A percentile compares a stretch with the other conserved stretches of the same genome.
phyloP scores from a whole-genome alignment of 805 yeast genomes.

The Wickerhamiella cacticola region DNA sequence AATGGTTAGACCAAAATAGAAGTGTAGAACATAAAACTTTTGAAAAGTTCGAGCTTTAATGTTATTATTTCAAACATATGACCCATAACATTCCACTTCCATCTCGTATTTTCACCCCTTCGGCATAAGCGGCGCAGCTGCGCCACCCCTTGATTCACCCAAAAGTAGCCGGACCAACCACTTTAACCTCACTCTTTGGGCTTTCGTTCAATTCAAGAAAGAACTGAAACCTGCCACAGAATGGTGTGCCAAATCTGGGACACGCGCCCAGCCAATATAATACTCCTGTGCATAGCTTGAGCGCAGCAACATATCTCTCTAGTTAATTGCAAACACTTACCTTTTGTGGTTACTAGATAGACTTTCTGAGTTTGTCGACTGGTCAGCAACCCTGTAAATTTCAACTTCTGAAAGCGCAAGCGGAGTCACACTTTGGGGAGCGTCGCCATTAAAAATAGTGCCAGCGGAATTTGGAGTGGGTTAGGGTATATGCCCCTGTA shows the following conservation, averaged over 20 bases:
- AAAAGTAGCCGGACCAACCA: not conserved
- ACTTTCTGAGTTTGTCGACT: not conserved
- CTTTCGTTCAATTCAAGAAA: not conserved
- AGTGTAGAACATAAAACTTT: not conserved
- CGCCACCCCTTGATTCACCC: slow-evolving; percentile 3
- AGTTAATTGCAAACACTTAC: slow-evolving; percentile 2
- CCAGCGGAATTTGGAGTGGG: slow-evolving; percentile 5
- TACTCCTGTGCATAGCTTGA: slow-evolving; percentile 6
- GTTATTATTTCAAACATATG: not conserved
- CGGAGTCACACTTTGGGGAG: not conserved
- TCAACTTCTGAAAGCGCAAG: not conserved
- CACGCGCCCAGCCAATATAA: slow-evolving; percentile 4
- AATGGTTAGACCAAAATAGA: not conserved
- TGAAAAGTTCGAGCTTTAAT: not conserved
- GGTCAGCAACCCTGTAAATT: not conserved
- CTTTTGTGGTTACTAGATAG: not conserved
- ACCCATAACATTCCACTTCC: not conserved
- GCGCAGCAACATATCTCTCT: slow-evolving; percentile 3
- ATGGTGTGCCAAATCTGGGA: not conserved
- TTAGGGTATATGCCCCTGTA: slow-evolving; percentile 1
- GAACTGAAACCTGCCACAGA: slow-evolving; percentile 4
- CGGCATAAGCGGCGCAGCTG: not conserved
- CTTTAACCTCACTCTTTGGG: not conserved
- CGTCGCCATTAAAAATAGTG: slow-evolving; percentile 2
- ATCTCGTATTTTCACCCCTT: not conserved